Evolutionary conservation across 1,284 basidiomycete species (phyloP), one percentile per base, ranked within the genome.

Genomic region (Cryptococcus amylolentus): DNA sequence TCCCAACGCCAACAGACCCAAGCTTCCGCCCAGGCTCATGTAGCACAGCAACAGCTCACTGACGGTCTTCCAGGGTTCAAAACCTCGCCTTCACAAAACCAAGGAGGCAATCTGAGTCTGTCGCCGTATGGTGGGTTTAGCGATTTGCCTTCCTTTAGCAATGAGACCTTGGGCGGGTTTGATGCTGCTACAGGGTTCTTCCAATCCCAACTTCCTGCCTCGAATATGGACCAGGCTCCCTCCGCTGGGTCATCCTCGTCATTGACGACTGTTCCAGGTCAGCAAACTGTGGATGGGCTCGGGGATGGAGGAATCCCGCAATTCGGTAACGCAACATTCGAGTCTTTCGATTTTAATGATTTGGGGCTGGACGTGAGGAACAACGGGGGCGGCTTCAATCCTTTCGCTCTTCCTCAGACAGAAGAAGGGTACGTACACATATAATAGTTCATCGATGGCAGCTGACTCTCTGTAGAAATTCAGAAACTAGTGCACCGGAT

Each of bases 391-490:
- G 47, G 57, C 8, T 78, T 78, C 65, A 78, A 78, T 58, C 76
- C 76, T 9, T 78, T 78, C 55, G 75, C 75, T 9, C 61, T 78
- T 42, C 65, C 70, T 18, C 76, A 78, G 54, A 72, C 73, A 20
- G 67, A 69, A 43, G 75, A 72, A 51, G 71, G 66, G 70, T 75
- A 60, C 69, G 73, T 67, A 2, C 37, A 1, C 20, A 28, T 44
- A 44, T 38, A 23, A 20, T 43, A 44, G 26, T 31, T 13, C 46
- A 14, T 23, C 23, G 23, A 47, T 6, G 10, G 55, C 40, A n/a
- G 58, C 49, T 49, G 28, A 54, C 39, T n/a, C 14, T 31, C 49
- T 28, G 8, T 18, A 57, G 61, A 16, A 54, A 35, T 39, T 31
- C 47, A 20, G 68, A 65, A 27, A 56, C 55, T 8, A 57, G 59